Conservation (phyloP, 345 rosid genomes). For the Gossypium ekmanianum region DNA sequence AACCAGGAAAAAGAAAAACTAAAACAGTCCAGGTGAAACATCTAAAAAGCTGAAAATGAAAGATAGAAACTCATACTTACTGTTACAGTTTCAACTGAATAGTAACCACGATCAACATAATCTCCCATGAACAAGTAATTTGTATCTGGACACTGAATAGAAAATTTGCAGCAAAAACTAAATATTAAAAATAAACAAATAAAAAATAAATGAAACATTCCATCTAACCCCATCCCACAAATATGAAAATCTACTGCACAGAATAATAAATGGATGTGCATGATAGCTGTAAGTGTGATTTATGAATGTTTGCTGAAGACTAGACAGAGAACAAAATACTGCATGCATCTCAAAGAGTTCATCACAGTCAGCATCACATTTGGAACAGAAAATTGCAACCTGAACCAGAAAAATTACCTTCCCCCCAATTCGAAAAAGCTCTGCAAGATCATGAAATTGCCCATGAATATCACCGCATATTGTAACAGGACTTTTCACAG, state of each 20-base stretch:
- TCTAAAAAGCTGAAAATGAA: background rate
- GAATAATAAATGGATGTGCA: background rate
- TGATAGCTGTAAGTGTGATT: background rate
- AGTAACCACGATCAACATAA: constrained; percentile 94
- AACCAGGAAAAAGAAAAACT: background rate
- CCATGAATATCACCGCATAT: constrained; percentile 97
- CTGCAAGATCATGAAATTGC: constrained; percentile 97
- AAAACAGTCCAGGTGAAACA: background rate
- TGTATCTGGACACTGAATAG: constrained; percentile 84
- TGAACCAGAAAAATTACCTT: constrained; percentile 44
- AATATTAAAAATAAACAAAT: background rate
- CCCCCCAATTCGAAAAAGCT: constrained; percentile 93
- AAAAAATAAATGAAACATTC: background rate
- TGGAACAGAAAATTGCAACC: background rate
- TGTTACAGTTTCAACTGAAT: constrained; percentile 93
- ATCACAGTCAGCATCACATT: background rate
- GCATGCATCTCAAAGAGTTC: background rate
- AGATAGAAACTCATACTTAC: constrained; percentile 34
- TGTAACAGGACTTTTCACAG: constrained; percentile 94
- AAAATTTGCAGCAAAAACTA: constrained; percentile 15
- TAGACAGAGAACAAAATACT: background rate
- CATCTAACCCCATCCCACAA: background rate
- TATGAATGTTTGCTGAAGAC: background rate
- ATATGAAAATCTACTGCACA: background rate
- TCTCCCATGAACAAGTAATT: constrained; percentile 97